Percentiles rank a stretch among this genome's conserved stretches.
Evolutionary conservation across 2,329 filamentous ascomycete species (phyloP).

Genomic region (Nemania abortiva): DNA sequence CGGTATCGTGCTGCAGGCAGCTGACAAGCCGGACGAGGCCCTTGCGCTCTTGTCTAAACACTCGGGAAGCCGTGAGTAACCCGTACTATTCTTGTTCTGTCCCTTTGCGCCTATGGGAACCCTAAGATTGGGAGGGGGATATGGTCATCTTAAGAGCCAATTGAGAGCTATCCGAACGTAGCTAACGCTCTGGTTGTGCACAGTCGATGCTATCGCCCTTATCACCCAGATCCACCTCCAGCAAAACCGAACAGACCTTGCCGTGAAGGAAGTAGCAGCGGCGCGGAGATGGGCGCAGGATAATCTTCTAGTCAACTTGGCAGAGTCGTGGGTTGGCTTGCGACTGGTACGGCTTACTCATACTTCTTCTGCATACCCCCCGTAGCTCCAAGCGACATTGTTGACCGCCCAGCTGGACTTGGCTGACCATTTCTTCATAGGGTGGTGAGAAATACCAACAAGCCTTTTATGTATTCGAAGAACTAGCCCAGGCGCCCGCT

Average conservation of each 20-base stretch:
- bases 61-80: slow-evolving; percentile 81
- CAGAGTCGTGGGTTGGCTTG: slow-evolving; percentile 94
- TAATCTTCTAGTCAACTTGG: slow-evolving; percentile 90
- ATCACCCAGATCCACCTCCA: slow-evolving; percentile 93
- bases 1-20: slow-evolving; percentile 84
- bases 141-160: slow-evolving; percentile 2
- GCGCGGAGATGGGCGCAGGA: slow-evolving; percentile 96
- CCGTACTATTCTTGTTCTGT: not conserved
- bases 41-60: slow-evolving; percentile 83
- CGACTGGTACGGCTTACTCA: slow-evolving; percentile 72
- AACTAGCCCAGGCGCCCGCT: slow-evolving; percentile 87
- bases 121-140: not conserved
- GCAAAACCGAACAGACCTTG: slow-evolving; percentile 91
- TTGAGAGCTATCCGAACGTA: not conserved
- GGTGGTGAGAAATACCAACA: slow-evolving; percentile 97
- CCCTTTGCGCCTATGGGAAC: not conserved
- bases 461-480: slow-evolving; percentile 97
- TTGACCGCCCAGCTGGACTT: not conserved
- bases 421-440: slow-evolving; percentile 57
- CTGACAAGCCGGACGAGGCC: slow-evolving; percentile 87
- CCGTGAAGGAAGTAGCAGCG: slow-evolving; percentile 86
- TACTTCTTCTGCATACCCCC: not conserved
- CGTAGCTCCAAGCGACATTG: not conserved
- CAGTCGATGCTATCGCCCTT: slow-evolving; percentile 82
- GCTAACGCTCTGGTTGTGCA: slow-evolving; percentile 14